Percentiles rank a stretch among this genome's conserved stretches.
Evolutionary conservation across 371 early-diverging fungal genomes (phyloP).

Genomic region (Rhizopus microsporus): DNA sequence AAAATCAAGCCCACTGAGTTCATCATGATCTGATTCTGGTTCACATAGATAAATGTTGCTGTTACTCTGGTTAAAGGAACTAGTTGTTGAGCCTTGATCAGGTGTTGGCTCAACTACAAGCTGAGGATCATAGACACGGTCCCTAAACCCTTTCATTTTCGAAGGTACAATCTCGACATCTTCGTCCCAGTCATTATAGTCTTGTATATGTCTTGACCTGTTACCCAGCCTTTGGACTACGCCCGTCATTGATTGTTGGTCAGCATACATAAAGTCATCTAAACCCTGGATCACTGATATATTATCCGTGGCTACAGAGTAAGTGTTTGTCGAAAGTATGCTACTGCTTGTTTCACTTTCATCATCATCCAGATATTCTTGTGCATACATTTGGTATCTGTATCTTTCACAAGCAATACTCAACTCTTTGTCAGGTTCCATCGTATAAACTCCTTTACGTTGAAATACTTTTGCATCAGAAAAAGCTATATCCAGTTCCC

Average conservation of each 20-base stretch:
- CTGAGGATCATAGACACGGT: neutral
- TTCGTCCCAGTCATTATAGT: constrained; percentile 33
- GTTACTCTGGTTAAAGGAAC: no score
- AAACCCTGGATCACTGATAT: constrained; percentile 4
- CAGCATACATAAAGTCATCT: constrained; percentile 36
- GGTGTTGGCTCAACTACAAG: neutral
- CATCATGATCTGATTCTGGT: constrained; percentile 15
- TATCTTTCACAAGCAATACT: constrained; percentile 30
- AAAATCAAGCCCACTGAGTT: constrained; percentile 28
- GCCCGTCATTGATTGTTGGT: constrained; percentile 16
- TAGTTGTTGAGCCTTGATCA: neutral
- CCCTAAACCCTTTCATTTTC: neutral
- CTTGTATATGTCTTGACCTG: constrained; percentile 15
- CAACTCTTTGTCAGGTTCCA: constrained; percentile 32
- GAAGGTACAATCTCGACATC: constrained; percentile 19
- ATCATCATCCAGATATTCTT: constrained; percentile 23
- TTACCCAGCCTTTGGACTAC: constrained; percentile 23
- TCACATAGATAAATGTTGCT: constrained; percentile 6
- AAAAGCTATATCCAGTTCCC: constrained; percentile 21
- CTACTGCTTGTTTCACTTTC: constrained; percentile 26
- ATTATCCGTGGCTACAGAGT: neutral
- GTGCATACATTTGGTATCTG: constrained; percentile 1
- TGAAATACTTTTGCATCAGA: constrained; percentile 12
- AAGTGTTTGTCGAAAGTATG: constrained; percentile 9
- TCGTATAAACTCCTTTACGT: constrained; percentile 12